phyloP scores from a whole-genome alignment of 257 asterid genomes.

The Jaltomata sinuosa region DNA sequence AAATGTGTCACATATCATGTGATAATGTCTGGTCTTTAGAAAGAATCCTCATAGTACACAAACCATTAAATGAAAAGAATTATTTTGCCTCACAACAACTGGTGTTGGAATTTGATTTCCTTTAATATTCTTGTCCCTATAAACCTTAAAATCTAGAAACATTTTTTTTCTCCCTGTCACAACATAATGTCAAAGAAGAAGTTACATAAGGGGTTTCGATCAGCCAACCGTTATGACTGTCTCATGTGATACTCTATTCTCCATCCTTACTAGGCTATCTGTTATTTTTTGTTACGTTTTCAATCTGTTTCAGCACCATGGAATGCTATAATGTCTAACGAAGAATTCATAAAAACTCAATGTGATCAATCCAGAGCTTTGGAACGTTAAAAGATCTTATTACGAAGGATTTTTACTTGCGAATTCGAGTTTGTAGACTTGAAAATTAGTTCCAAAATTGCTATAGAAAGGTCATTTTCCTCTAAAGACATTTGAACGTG shows the following conservation, averaged over 20 bases:
- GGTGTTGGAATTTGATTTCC: too few relatives aligned
- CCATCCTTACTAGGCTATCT: neutral
- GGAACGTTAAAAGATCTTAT: neutral
- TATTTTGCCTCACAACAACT: neutral
- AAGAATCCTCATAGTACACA: neutral
- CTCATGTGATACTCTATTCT: neutral
- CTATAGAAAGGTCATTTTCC: neutral
- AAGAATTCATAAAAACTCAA: neutral
- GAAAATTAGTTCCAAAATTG: neutral
- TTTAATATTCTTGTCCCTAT: too few relatives aligned
- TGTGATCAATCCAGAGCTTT: neutral
- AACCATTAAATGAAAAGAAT: neutral
- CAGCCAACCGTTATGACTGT: too few relatives aligned
- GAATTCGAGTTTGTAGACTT: neutral
- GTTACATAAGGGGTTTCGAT: neutral
- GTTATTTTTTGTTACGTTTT: neutral
- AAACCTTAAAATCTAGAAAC: neutral
- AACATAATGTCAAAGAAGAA: neutral
- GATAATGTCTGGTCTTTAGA: neutral
- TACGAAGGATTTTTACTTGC: neutral
- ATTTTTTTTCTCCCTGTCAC: neutral
- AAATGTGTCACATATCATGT: too few relatives aligned
- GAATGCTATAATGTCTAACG: neutral
- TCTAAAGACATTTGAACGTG: neutral
- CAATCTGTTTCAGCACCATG: neutral